A percentile compares a stretch with the other conserved stretches of the same genome.
Evolutionary conservation across 257 asterid species (phyloP).

Genomic region (Solanum raphanifolium): DNA sequence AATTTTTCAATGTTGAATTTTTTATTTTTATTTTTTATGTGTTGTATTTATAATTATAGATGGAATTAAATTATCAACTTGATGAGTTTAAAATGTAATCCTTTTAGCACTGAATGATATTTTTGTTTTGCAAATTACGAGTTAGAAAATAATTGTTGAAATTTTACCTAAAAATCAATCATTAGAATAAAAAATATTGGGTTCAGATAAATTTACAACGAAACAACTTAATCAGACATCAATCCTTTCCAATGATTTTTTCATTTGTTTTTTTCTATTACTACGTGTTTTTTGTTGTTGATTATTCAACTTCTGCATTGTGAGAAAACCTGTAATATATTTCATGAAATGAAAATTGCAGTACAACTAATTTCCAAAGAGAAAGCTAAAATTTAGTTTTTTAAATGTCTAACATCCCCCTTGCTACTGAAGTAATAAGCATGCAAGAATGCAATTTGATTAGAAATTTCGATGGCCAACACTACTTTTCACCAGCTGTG

Average conservation of each 20-base stretch:
- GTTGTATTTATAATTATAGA: neutral
- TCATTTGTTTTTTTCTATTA: neutral
- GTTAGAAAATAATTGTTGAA: neutral
- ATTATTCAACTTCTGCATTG: neutral
- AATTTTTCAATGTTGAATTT: neutral
- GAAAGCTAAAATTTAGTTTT: neutral
- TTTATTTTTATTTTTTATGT: neutral
- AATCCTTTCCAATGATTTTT: neutral
- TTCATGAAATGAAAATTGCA: neutral
- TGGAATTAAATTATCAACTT: neutral
- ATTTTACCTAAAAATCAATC: neutral
- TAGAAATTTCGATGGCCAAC: neutral
- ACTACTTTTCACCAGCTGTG: neutral
- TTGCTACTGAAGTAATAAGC: neutral
- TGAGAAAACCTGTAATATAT: neutral
- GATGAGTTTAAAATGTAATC: neutral
- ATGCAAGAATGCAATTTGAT: neutral
- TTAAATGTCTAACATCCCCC: neutral
- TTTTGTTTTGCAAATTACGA: neutral
- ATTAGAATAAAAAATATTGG: neutral
- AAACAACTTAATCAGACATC: neutral
- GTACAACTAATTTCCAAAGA: neutral
- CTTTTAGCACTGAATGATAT: neutral
- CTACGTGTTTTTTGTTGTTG: neutral
- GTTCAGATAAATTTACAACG: too few relatives aligned